These are phyloP conservation scores for Verticillium alfalfae DNA, from an alignment of 2,329 filamentous ascomycete species.

Conservation along the genomic window DNA sequence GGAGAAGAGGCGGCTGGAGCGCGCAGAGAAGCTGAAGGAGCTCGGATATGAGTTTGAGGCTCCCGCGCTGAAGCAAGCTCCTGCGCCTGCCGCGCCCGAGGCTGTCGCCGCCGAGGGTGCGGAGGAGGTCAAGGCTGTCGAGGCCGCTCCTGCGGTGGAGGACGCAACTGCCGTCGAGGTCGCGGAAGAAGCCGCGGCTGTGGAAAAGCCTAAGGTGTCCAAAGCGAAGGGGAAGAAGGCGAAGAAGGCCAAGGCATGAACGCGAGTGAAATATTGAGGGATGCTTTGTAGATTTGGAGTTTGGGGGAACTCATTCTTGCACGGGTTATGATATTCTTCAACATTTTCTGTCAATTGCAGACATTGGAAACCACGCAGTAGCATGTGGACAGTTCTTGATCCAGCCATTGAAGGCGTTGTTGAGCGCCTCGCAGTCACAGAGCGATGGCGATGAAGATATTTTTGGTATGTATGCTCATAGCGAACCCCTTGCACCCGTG, in stretches of 20 bases:
- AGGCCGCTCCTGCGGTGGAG: constrained; percentile 26
- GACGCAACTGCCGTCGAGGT: constrained; percentile 23
- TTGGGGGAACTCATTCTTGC: not conserved
- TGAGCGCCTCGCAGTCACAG: too few species aligned
- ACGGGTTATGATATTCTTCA: not conserved
- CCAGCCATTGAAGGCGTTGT: not conserved
- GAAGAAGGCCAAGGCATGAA: constrained; percentile 31
- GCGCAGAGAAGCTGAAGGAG: constrained; percentile 69
- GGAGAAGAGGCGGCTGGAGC: constrained; percentile 60
- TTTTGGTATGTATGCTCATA: constrained; percentile 49
- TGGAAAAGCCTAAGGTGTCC: constrained; percentile 22
- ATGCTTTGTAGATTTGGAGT: not conserved
- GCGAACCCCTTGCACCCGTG: constrained; percentile 53
- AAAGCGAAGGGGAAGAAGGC: constrained; percentile 24
- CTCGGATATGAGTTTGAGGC: constrained; percentile 80
- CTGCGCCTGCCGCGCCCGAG: constrained; percentile 31
- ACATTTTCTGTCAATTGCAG: not conserved
- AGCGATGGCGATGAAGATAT: not conserved
- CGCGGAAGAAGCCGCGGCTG: constrained; percentile 21
- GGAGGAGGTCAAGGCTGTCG: constrained; percentile 22
- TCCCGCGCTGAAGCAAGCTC: constrained; percentile 59
- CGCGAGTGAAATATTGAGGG: not conserved
- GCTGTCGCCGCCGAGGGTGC: constrained; percentile 20
- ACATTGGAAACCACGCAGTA: not conserved
- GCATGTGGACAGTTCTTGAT: too few species aligned